Percentiles rank a stretch among this genome's conserved stretches.
phyloP scores from a whole-genome alignment of 148 eudicot genomes.

The Oxyria digyna region DNA sequence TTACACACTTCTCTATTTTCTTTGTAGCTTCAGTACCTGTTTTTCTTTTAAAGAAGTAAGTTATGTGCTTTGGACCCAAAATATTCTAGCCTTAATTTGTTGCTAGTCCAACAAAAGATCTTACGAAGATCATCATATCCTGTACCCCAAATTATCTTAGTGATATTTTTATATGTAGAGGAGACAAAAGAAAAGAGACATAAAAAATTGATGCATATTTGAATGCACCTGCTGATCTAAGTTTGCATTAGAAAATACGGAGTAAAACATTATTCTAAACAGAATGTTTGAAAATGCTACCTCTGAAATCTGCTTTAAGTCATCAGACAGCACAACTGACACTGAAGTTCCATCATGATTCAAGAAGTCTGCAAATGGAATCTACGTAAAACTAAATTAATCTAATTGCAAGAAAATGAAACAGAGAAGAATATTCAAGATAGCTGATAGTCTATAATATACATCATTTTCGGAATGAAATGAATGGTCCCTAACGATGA shows the following conservation, averaged over 20 bases:
- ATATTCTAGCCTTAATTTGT: not conserved
- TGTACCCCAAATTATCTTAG: not conserved
- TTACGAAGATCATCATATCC: not conserved
- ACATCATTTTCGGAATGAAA: not conserved
- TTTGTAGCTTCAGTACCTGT: not conserved
- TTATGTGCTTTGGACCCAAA: not conserved
- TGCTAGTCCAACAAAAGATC: not conserved
- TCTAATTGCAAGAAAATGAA: constrained; percentile 1
- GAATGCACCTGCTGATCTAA: not conserved
- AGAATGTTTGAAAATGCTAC: constrained; percentile 9
- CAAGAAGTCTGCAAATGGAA: constrained; percentile 85
- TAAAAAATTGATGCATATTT: not conserved
- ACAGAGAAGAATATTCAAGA: not conserved
- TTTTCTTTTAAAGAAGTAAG: not conserved
- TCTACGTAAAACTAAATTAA: constrained; percentile 25
- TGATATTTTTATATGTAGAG: not conserved
- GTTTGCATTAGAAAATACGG: not conserved
- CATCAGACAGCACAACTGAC: constrained; percentile 45
- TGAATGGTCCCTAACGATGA: not conserved
- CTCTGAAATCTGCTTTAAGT: constrained; percentile 47
- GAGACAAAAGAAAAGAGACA: not conserved
- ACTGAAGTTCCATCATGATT: constrained; percentile 60
- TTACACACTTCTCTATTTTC: not conserved
- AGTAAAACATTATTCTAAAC: no score
- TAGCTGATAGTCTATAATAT: not conserved